A percentile compares a stretch with the other conserved stretches of the same genome.
These are phyloP conservation scores for Penicillium frequentans DNA, from an alignment of 2,329 filamentous ascomycete species.

Conservation along the genomic window DNA sequence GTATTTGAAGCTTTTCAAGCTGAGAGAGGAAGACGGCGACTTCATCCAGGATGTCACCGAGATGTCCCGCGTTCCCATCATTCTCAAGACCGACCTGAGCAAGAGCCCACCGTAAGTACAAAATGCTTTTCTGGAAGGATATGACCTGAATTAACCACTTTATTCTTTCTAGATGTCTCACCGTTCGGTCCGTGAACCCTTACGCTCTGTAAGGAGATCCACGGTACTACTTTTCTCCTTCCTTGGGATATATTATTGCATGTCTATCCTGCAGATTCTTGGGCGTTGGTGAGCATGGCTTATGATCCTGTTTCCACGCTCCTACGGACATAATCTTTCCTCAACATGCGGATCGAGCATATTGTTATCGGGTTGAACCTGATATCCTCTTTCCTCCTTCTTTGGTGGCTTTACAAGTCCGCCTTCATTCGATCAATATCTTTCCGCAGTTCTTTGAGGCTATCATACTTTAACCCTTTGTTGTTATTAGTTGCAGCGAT, in stretches of 20 bases:
- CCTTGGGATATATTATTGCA: slow-evolving; percentile 26
- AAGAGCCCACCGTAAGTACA: slow-evolving; percentile 97
- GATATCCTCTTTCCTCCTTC: slow-evolving; percentile 10
- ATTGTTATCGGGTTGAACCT: slow-evolving; percentile 19
- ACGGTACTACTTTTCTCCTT: slow-evolving; percentile 12
- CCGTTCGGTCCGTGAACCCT: slow-evolving; percentile 53
- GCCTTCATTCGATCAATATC: slow-evolving; percentile 7
- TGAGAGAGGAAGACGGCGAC: slow-evolving; percentile 89
- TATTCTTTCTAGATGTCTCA: slow-evolving; percentile 42
- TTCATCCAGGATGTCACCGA: slow-evolving; percentile 98
- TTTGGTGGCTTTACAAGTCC: slow-evolving; percentile 9
- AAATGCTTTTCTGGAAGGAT: neutral
- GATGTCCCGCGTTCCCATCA: slow-evolving; percentile 96
- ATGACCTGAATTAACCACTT: slow-evolving; percentile 19
- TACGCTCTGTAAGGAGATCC: slow-evolving; percentile 45
- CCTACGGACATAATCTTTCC: slow-evolving; percentile 25
- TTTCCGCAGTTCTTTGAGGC: slow-evolving; percentile 14
- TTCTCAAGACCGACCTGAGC: slow-evolving; percentile 94
- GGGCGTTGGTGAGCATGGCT: slow-evolving; percentile 10
- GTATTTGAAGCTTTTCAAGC: slow-evolving; percentile 83
- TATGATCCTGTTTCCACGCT: slow-evolving; percentile 4
- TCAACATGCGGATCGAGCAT: slow-evolving; percentile 23
- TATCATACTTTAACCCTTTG: slow-evolving; percentile 20
- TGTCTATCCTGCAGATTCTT: slow-evolving; percentile 26
- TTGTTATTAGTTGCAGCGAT: slow-evolving; percentile 26